Evolutionary conservation across 208 protist genomes (phyloP).

Genomic region (Phytomonas sp.): DNA sequence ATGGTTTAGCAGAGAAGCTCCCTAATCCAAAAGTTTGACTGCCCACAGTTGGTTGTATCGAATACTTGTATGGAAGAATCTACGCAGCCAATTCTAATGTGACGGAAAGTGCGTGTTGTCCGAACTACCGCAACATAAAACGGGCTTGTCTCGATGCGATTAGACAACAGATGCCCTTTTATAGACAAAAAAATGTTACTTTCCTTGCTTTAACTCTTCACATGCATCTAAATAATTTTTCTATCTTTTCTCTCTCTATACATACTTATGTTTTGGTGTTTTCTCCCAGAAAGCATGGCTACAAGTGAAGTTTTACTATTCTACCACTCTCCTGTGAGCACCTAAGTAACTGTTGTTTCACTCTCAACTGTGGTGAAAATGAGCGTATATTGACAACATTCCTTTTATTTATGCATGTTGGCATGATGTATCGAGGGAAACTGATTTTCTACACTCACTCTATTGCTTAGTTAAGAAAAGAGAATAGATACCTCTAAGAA

Average conservation of each 20-base stretch:
- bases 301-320: background rate
- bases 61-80: background rate
- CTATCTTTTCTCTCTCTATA: constrained; percentile 1
- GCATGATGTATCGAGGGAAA: background rate
- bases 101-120: too few species aligned
- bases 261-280: constrained; percentile 7
- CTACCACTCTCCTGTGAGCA: background rate
- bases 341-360: background rate
- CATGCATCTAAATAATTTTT: background rate
- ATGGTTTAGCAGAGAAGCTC: background rate
- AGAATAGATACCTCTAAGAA: background rate
- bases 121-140: too few species aligned
- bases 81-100: too few species aligned
- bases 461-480: background rate
- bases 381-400: background rate
- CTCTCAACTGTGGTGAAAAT: background rate
- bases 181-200: background rate
- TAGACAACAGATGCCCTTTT: background rate
- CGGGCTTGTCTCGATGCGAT: background rate
- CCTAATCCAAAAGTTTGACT: background rate
- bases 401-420: background rate
- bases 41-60: background rate
- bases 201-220: background rate
- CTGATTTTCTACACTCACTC: background rate
- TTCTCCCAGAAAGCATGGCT: background rate